Evolutionary conservation across 2,329 filamentous ascomycete species (phyloP), one percentile per base, ranked within the genome.

Genomic region (Aspergillus terreus): DNA sequence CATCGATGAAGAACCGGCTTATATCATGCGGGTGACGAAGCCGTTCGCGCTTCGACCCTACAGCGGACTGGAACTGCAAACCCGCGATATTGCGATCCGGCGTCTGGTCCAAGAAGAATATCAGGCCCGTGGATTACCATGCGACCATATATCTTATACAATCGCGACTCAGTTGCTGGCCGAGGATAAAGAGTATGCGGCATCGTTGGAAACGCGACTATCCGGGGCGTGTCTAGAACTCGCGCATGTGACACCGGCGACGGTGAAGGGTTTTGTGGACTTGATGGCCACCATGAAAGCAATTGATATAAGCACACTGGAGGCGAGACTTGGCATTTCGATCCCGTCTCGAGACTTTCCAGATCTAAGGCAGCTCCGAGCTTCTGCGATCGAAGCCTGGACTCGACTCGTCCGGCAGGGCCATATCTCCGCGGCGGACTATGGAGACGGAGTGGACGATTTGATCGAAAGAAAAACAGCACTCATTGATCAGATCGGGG

Each of bases 11-110:
- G 19, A 21, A 0, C 35, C 46, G 2, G 6, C 3, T 1, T 17
- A 48, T 2, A 30, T 49, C 1, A 11, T 49, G 4, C 47, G 47
- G 1, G 40, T 49, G 12, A 49, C 47, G n/a, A 49, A 49, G 11
- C 47, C 47, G 3, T 30, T 30, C 6, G 4, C 11, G 15, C 11
- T 43, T 19, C 47, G 40, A 4, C 7, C 7, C 3, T 14, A 43
- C 7, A 12, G 14, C 5, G 47, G 47, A 5, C 17, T n/a, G 6
- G 10, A 49, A 4, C 42, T 49, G 40, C 47, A 44, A 12, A 14
- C 17, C 11, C 19, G 40, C 11, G 47, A 49, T 10, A 44, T 43
- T 12, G 47, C 30, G 15, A 14, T 49, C 4, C 47, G 47, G 4
- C 3, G 12, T 1, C 7, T 44, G 15, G 27, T 49, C 0, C 25